Conservation (phyloP, 106 monocot species). For the Gastrodia elata region DNA sequence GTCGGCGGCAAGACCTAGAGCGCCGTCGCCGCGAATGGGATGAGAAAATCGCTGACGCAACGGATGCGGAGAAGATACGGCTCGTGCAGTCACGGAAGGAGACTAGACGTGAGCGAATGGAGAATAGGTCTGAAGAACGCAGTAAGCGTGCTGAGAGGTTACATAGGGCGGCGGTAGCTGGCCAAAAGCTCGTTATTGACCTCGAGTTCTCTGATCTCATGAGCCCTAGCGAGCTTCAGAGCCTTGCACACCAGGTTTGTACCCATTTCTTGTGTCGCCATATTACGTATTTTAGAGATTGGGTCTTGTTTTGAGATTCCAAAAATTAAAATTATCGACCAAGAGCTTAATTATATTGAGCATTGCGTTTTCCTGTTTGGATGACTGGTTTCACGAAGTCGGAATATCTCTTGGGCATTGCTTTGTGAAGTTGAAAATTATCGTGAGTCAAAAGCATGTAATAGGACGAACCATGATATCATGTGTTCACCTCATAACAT, state of each 20-base stretch:
- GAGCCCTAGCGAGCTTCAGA: conserved; percentile 68
- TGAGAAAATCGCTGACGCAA: conserved; percentile 43
- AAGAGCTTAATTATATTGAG: not conserved
- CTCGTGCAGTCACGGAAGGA: conserved; percentile 35
- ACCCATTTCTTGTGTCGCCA: not conserved
- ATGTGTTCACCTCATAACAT: too few species aligned
- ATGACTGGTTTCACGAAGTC: not conserved
- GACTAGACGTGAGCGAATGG: conserved; percentile 47
- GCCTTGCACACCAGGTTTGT: conserved; percentile 76
- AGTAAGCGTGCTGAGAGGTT: conserved; percentile 35
- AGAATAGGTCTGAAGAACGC: conserved; percentile 37
- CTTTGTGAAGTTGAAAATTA: too few species aligned
- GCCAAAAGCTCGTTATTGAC: conserved; percentile 58
- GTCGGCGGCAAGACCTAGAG: conserved; percentile 46
- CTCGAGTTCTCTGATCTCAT: conserved; percentile 70
- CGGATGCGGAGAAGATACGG: conserved; percentile 53
- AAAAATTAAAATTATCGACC: not conserved
- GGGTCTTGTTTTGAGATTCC: not conserved
- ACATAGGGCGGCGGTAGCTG: conserved; percentile 30
- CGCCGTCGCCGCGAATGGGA: conserved; percentile 69
- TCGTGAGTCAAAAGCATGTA: too few species aligned
- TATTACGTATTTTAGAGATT: not conserved
- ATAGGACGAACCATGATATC: too few species aligned
- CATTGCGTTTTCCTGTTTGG: not conserved
- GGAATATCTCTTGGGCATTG: too few species aligned